Base-by-base conservation (phyloP, 2,329 filamentous ascomycete species). In the Aspergillus luchuensis region DNA sequence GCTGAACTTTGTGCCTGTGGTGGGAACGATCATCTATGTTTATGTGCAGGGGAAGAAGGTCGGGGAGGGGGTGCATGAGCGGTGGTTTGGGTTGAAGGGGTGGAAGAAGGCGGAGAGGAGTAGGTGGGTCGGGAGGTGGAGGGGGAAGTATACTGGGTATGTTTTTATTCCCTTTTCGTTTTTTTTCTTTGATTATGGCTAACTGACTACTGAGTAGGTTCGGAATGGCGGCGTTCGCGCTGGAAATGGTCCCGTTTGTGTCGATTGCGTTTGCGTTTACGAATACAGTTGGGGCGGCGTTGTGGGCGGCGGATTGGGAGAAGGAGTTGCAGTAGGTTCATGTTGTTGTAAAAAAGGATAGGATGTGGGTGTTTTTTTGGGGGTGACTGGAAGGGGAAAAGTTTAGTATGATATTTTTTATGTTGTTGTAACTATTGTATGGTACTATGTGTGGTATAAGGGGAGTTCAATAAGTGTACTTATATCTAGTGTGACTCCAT, bases 281-380 rank as follows among this genome's bases (percentile, higher is more conserved):
- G 15, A 97, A 97, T 75, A 90, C 91, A 1, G 92, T 96, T 60
- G 94, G 92, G 7, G 94, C 93, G 57, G 94, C 94, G 7, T 80
- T 98, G n/a, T 97, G 92, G 92, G 93, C 94, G 43, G 91, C 91
- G 17, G 92, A 96, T 74, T 85, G 96, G 60, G 92, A 96, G 75
- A 78, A 76, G 75, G 73, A 7, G 74, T 79, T 57, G 3, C 55
- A 69, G 58, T 50, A 5, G 8, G 13, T 30, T 21, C 8, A 5
- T 1, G 28, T 49, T 17, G 33, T 41, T 19, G 17, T 19, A 19
- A 1, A 30, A 4, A 8, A 8, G 8, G 28, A 30, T 30, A 11
- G 28, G 10, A 30, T 30, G 7, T 28, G 25, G 25, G 25, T 25
- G 25, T 25, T 25, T 25, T 25, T 25, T 1, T 7, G 25, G 25